Conservation (phyloP, 2,329 filamentous ascomycete species). For the Botrytis fabae region DNA sequence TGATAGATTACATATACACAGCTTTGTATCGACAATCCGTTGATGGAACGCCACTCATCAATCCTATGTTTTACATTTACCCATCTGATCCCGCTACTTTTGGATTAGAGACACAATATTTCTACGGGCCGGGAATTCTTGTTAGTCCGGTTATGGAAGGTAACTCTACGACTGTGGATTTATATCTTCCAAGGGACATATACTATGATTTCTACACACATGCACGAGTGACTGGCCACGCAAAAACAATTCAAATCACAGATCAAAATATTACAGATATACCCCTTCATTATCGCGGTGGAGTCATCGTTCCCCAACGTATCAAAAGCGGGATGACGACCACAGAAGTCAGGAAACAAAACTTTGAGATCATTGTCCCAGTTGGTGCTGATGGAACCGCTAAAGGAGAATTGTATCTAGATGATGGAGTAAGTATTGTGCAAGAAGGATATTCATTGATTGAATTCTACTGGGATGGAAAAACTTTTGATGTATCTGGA, state of each 20-base stretch:
- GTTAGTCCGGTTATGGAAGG: slow-evolving; percentile 52
- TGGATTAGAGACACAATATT: slow-evolving; percentile 51
- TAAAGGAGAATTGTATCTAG: slow-evolving; percentile 68
- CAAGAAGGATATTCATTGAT: slow-evolving; percentile 56
- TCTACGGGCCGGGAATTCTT: slow-evolving; percentile 51
- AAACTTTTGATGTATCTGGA: slow-evolving; percentile 47
- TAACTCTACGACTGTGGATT: slow-evolving; percentile 46
- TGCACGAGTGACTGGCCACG: slow-evolving; percentile 46
- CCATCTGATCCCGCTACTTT: slow-evolving; percentile 51
- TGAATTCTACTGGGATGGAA: slow-evolving; percentile 57
- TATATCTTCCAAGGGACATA: slow-evolving; percentile 52
- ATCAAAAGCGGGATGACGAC: slow-evolving; percentile 61
- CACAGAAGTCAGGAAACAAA: slow-evolving; percentile 58
- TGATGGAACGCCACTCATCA: slow-evolving; percentile 64
- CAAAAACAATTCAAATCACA: slow-evolving; percentile 43
- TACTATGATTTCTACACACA: slow-evolving; percentile 56
- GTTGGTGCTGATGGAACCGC: slow-evolving; percentile 63
- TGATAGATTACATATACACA: slow-evolving; percentile 81
- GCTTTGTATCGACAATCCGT: slow-evolving; percentile 59
- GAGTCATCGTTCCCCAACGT: slow-evolving; percentile 64
- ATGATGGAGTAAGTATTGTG: slow-evolving; percentile 70
- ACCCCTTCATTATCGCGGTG: slow-evolving; percentile 67
- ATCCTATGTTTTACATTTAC: slow-evolving; percentile 73
- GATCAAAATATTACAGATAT: slow-evolving; percentile 52
- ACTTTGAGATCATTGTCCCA: slow-evolving; percentile 72